A percentile compares a stretch with the other conserved stretches of the same genome.
Evolutionary conservation across 805 yeast genomes (phyloP).

Genomic region (Komagataella pastoris): DNA sequence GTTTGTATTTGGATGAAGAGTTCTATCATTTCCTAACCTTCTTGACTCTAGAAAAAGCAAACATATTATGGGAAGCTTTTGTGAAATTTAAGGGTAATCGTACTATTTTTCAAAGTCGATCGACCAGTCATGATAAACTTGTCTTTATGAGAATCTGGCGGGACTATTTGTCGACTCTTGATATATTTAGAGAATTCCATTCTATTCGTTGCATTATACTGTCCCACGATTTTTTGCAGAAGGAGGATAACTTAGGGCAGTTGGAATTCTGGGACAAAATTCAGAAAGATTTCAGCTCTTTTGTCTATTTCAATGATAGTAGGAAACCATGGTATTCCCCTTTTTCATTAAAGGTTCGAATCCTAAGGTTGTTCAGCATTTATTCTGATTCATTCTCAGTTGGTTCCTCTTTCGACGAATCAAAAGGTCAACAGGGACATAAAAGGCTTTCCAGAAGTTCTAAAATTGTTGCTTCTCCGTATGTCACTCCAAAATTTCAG

Average conservation of each 20-base stretch:
- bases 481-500: not conserved
- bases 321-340: not conserved
- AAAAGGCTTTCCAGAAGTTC: not conserved
- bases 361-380: too few relatives aligned
- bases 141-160: not conserved
- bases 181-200: not conserved
- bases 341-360: not conserved
- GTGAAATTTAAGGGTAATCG: not conserved
- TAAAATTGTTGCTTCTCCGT: not conserved
- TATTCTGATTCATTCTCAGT: not conserved
- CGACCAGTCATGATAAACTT: not conserved
- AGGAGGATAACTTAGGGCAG: not conserved
- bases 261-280: not conserved
- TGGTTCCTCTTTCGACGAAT: not conserved
- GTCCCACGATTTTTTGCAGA: not conserved
- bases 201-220: not conserved
- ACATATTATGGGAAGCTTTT: not conserved
- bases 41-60: not conserved
- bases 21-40: not conserved
- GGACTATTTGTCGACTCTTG: not conserved
- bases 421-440: not conserved
- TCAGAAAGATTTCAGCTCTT: not conserved
- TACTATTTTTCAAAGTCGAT: not conserved
- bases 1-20: not conserved
- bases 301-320: not conserved